Conservation (phyloP, 2,329 filamentous ascomycete genomes). For the Aspergillus sojae region DNA sequence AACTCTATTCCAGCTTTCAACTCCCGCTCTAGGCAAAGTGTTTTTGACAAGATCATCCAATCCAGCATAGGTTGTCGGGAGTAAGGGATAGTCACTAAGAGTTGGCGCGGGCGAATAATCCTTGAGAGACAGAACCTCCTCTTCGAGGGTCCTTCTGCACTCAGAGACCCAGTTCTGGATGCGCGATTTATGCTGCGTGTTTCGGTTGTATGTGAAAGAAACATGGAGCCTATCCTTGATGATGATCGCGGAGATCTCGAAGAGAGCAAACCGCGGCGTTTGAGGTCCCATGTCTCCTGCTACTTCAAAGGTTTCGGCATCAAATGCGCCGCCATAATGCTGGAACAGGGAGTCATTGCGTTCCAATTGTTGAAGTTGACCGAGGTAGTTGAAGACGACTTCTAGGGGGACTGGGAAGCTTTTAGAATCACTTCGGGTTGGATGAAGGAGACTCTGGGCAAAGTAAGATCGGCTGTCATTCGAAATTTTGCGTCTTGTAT, state of each 20-base stretch:
- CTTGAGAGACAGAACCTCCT: slow-evolving; percentile 28
- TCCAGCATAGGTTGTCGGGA: slow-evolving; percentile 45
- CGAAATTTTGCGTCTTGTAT: slow-evolving; percentile 37
- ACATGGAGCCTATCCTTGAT: slow-evolving; percentile 50
- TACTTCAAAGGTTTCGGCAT: slow-evolving; percentile 32
- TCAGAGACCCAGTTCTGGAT: slow-evolving; percentile 48
- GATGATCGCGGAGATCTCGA: slow-evolving; percentile 55
- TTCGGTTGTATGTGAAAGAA: slow-evolving; percentile 53
- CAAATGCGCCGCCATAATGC: slow-evolving; percentile 40
- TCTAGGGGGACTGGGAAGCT: slow-evolving; percentile 44
- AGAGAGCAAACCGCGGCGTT: slow-evolving; percentile 51
- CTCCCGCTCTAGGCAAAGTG: slow-evolving; percentile 39
- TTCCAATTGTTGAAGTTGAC: slow-evolving; percentile 48
- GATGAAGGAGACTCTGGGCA: slow-evolving; percentile 32
- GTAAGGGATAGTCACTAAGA: slow-evolving; percentile 47
- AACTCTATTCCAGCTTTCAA: slow-evolving; percentile 31
- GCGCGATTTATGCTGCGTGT: slow-evolving; percentile 48
- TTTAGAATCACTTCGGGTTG: slow-evolving; percentile 32
- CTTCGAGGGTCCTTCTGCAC: slow-evolving; percentile 42
- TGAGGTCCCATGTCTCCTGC: slow-evolving; percentile 49
- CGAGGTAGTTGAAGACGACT: slow-evolving; percentile 45
- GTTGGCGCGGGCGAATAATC: slow-evolving; percentile 36
- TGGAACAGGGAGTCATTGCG: slow-evolving; percentile 46
- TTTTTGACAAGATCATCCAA: slow-evolving; percentile 39
- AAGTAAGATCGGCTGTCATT: slow-evolving; percentile 40